Conservation (phyloP, 2,329 filamentous ascomycete species). For the Sarocladiaceae sp. region DNA sequence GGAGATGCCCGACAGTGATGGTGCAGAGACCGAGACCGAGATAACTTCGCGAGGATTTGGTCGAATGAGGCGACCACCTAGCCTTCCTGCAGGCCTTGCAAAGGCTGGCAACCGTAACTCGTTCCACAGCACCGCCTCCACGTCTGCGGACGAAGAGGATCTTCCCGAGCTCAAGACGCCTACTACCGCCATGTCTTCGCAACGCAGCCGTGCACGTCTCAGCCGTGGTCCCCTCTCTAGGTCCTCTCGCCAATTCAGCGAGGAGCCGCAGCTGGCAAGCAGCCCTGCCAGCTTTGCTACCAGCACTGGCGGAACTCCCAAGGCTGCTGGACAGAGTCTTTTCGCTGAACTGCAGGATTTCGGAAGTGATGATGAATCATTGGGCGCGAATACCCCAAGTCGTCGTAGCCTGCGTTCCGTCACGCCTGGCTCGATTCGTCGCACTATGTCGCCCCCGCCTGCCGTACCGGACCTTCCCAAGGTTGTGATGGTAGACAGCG, state of each 20-base stretch:
- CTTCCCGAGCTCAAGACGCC: constrained; percentile 56
- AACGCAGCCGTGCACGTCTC: constrained; percentile 69
- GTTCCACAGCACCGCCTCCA: constrained; percentile 84
- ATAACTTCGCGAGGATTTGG: constrained; percentile 42
- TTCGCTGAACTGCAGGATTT: constrained; percentile 88
- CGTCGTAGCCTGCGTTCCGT: constrained; percentile 41
- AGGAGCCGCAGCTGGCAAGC: constrained; percentile 52
- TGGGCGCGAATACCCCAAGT: constrained; percentile 51
- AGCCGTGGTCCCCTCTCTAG: constrained; percentile 58
- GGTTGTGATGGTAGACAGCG: constrained; percentile 54
- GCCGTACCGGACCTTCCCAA: constrained; percentile 46
- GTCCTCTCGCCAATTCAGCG: constrained; percentile 57
- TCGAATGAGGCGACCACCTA: constrained; percentile 37
- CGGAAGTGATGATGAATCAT: constrained; percentile 68
- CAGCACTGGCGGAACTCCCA: constrained; percentile 48
- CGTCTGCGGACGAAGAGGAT: constrained; percentile 71
- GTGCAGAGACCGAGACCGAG: constrained; percentile 93
- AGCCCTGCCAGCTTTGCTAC: constrained; percentile 56
- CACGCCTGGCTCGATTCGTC: constrained; percentile 44
- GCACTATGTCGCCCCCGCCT: constrained; percentile 36
- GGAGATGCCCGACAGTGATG: constrained; percentile 66
- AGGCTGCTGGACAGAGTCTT: constrained; percentile 63
- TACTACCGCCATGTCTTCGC: constrained; percentile 52
- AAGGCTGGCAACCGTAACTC: constrained; percentile 57
- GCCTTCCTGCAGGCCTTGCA: constrained; percentile 30